phyloP scores from a whole-genome alignment of 805 yeast genomes.

The Saccharomycopsis selenospora region DNA sequence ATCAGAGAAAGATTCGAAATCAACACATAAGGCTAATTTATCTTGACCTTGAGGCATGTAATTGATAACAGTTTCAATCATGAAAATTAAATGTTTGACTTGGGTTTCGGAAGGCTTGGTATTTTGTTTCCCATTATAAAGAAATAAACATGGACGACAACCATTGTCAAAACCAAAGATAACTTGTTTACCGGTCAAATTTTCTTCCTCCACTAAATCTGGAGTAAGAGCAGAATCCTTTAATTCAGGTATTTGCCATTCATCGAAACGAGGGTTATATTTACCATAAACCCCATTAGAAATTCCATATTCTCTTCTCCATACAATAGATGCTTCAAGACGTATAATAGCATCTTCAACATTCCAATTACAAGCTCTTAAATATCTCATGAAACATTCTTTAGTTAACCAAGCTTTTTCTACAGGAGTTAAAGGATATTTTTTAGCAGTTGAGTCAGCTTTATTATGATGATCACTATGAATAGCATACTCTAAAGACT shows the following conservation, averaged over 20 bases:
- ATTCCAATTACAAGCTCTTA: slow-evolving; percentile 48
- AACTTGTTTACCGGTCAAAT: slow-evolving; percentile 47
- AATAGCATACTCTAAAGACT: slow-evolving; percentile 34
- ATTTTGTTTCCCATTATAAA: slow-evolving; percentile 49
- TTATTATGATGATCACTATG: slow-evolving; percentile 44
- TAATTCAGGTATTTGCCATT: slow-evolving; percentile 24
- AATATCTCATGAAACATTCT: slow-evolving; percentile 46
- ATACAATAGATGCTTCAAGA: slow-evolving; percentile 39
- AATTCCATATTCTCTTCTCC: slow-evolving; percentile 49
- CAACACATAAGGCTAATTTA: slow-evolving; percentile 46
- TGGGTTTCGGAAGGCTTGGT: slow-evolving; percentile 45
- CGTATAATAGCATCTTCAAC: slow-evolving; percentile 36
- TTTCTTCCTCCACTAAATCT: slow-evolving; percentile 40
- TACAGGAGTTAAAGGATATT: slow-evolving; percentile 32
- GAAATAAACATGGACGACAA: slow-evolving; percentile 45
- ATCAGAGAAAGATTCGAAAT: slow-evolving; percentile 39
- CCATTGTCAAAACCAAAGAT: slow-evolving; percentile 48
- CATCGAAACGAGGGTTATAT: slow-evolving; percentile 4
- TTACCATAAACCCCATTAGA: slow-evolving; percentile 19
- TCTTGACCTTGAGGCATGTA: slow-evolving; percentile 56
- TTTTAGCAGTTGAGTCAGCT: slow-evolving; percentile 27
- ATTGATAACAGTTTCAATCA: slow-evolving; percentile 47
- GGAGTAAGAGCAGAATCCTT: slow-evolving; percentile 30
- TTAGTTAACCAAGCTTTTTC: slow-evolving; percentile 53
- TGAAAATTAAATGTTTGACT: slow-evolving; percentile 49